Base-by-base conservation (phyloP, 805 yeast genomes). In the Allodekkera sacchari region DNA sequence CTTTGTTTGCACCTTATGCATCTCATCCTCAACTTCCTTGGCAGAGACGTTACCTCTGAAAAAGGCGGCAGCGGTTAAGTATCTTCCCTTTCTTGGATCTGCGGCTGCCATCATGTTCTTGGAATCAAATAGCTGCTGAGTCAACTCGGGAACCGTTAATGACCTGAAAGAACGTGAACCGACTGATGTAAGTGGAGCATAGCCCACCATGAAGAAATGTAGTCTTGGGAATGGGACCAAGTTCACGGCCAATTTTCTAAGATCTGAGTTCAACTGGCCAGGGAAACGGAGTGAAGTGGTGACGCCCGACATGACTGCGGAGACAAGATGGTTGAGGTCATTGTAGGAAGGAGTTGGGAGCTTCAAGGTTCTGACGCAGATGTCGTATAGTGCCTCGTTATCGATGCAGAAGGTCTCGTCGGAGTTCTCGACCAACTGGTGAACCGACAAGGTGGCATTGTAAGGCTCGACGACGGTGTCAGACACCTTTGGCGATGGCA, bases 381-480 rank as follows among this genome's bases (percentile, higher is more conserved):
- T 87, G 55, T 82, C 80, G 64, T 84, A 84, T 49, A 87, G 68
- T 19, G 96, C 96, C 62, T 87, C 95, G 59, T 87, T 87, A 60
- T 87, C 96, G 50, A 87, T 77, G 69, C 95, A 87, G 74, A 85
- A 87, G 28, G 95, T 85, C 61, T 84, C 96, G 59, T 85, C 92
- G 9, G 95, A 73, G 57, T 77, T 76, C 62, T 87, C 96, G 36
- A 87, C 84, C 57, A 87, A 73, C 63, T 87, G 95, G 56, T 87
- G 94, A 43, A 85, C 74, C 12, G 96, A 84, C 47, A 87, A 68
- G 17, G 94, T 83, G 16, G 96, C 94, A 52, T 87, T 87, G 66
- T 87, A 87, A 33, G 96, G 96, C 66, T 87, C 96, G 39, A 84
- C 89, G 46, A 87, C 95, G 27, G 96, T 85, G 55, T 87, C 96